phyloP scores from a whole-genome alignment of 345 rosid genomes.

The rapeseed (Brassica napus) region DNA sequence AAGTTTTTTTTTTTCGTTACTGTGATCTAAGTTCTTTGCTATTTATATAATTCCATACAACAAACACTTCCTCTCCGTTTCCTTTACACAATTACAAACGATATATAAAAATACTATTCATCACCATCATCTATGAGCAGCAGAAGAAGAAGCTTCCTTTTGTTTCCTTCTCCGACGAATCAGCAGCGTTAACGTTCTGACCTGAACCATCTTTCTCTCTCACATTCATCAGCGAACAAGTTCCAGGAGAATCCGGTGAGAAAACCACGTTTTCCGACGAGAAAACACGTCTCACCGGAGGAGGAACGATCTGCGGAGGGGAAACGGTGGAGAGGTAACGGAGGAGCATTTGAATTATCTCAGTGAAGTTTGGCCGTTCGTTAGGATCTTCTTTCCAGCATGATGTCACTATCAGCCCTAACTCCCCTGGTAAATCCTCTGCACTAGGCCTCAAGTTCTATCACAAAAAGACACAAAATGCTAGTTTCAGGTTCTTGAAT shows the following conservation, averaged over 20 bases:
- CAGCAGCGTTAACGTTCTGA: constrained; percentile 41
- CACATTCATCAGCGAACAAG: constrained; percentile 72
- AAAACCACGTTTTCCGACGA: constrained; percentile 60
- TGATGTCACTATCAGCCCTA: constrained; percentile 78
- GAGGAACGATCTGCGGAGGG: constrained; percentile 57
- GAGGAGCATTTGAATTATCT: constrained; percentile 84
- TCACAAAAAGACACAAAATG: constrained; percentile 14
- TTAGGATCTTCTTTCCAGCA: constrained; percentile 98
- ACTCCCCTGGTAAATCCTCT: constrained; percentile 73
- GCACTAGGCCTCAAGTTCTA: constrained; percentile 92
- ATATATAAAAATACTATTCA: neutral
- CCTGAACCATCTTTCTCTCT: constrained; percentile 51
- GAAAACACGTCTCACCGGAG: constrained; percentile 46
- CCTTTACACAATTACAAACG: constrained; percentile 23
- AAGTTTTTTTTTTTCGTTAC: neutral
- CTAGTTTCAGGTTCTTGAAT: neutral
- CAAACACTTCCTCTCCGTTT: constrained; percentile 1
- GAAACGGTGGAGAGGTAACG: constrained; percentile 62
- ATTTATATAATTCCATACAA: constrained; percentile 10
- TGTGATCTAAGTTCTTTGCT: constrained; percentile 28
- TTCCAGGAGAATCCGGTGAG: constrained; percentile 89
- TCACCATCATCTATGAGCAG: constrained; percentile 34
- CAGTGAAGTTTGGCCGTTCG: constrained; percentile 75
- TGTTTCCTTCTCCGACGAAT: constrained; percentile 42
- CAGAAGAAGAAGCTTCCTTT: constrained; percentile 81